Percentiles rank a stretch among this genome's conserved stretches.
Conservation (phyloP, 257 asterid genomes). For the Fraxinus quadrangulata region DNA sequence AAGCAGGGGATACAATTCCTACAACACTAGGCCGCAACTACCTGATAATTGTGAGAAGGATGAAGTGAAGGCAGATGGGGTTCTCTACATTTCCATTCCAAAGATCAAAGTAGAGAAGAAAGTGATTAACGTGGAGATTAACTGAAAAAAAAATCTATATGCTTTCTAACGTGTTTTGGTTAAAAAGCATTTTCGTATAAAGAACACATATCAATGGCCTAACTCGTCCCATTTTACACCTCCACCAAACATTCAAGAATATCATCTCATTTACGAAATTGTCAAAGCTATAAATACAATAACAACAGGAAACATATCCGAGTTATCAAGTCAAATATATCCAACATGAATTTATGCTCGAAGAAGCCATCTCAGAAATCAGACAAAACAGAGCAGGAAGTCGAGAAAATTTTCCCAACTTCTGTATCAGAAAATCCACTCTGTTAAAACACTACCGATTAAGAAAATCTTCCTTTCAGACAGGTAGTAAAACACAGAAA, state of each 20-base stretch:
- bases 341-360: neutral
- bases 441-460: neutral
- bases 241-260: neutral
- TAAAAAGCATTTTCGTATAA: too few species aligned
- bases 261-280: neutral
- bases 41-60: constrained; percentile 56
- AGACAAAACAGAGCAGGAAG: neutral
- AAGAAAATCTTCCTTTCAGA: neutral
- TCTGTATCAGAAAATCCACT: neutral
- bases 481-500: neutral
- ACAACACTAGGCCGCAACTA: constrained; percentile 49
- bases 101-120: constrained; percentile 50
- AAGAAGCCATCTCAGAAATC: neutral
- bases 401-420: neutral
- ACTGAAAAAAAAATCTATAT: constrained; percentile 9
- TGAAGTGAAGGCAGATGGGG: constrained; percentile 72
- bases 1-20: constrained; percentile 42
- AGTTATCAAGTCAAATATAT: neutral
- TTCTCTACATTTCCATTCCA: constrained; percentile 58
- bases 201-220: neutral
- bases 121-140: constrained; percentile 52
- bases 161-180: neutral
- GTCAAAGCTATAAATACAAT: neutral
- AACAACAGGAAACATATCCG: neutral
- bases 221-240: neutral